A percentile compares a stretch with the other conserved stretches of the same genome.
Conservation (phyloP, 208 protist genomes). For the Acanthamoeba polyphaga region DNA sequence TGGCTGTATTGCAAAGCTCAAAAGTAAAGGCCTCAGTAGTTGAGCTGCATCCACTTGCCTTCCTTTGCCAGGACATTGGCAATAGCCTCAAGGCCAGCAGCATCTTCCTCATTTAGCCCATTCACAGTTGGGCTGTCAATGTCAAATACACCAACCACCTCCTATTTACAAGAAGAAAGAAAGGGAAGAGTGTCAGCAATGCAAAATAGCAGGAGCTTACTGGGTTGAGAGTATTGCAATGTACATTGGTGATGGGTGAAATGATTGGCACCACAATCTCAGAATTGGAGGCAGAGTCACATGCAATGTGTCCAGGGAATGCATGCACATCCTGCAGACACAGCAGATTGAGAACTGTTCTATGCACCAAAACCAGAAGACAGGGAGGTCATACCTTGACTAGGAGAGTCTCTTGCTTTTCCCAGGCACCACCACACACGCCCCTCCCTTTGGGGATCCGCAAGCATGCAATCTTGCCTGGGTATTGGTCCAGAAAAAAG, state of each 20-base stretch:
- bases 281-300: conserved; percentile 92
- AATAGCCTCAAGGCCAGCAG: not conserved
- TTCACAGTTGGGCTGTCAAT: conserved; percentile 66
- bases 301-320: conserved; percentile 97
- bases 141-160: conserved; percentile 65
- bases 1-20: too few species aligned
- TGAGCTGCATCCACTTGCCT: conserved; percentile 46
- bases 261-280: conserved; percentile 95
- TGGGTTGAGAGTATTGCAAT: not conserved
- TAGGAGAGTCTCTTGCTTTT: conserved; percentile 86
- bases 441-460: conserved; percentile 92
- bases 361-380: not conserved
- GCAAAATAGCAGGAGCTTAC: not conserved
- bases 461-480: conserved; percentile 93
- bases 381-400: conserved; percentile 77
- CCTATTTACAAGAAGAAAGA: not conserved
- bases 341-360: not conserved
- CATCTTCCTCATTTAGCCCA: not conserved
- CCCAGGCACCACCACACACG: conserved; percentile 93
- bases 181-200: not conserved
- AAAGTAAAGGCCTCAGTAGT: too few species aligned
- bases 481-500: not conserved
- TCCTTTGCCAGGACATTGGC: not conserved
- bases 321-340: conserved; percentile 91
- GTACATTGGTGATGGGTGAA: conserved; percentile 7